A percentile compares a stretch with the other conserved stretches of the same genome.
Conservation (phyloP, 768 basidiomycete genomes). For the Kwoniella dejecticola region DNA sequence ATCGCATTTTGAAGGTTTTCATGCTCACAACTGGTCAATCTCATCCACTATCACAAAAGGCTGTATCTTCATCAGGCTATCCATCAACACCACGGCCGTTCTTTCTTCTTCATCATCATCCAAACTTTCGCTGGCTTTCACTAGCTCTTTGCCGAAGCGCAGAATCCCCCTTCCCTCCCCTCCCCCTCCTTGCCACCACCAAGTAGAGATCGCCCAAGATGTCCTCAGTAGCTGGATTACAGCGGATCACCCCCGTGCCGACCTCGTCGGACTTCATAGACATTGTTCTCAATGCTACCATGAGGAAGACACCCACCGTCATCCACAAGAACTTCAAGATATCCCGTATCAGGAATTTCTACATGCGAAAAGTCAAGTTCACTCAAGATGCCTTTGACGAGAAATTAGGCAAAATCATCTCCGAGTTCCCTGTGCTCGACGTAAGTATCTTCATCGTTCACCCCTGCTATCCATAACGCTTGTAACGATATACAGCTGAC, state of each 20-base stretch:
- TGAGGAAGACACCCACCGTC: conserved; percentile 96
- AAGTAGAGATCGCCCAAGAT: conserved; percentile 22
- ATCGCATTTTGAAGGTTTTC: not conserved
- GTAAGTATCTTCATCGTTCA: conserved; percentile 66
- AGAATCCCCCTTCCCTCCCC: not conserved
- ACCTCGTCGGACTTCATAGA: conserved; percentile 86
- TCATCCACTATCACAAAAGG: not conserved
- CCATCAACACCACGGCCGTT: not conserved
- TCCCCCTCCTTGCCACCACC: not conserved
- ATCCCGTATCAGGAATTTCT: conserved; percentile 87
- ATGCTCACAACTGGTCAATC: not conserved
- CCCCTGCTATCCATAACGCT: not conserved
- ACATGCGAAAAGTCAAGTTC: conserved; percentile 99
- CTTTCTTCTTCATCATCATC: not conserved
- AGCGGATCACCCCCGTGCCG: conserved; percentile 97
- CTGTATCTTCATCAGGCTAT: not conserved
- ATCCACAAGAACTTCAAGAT: conserved; percentile 99
- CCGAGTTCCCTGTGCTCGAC: conserved; percentile 96
- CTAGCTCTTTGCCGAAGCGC: not conserved
- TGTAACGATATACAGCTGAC: not conserved
- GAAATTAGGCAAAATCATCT: conserved; percentile 86
- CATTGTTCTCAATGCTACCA: conserved; percentile 62
- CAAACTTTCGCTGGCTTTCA: not conserved
- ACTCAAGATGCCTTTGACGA: conserved; percentile 96
- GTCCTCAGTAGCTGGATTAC: conserved; percentile 64